Evolutionary conservation across 768 basidiomycete genomes (phyloP).

Genomic region (Mrakia frigida): DNA sequence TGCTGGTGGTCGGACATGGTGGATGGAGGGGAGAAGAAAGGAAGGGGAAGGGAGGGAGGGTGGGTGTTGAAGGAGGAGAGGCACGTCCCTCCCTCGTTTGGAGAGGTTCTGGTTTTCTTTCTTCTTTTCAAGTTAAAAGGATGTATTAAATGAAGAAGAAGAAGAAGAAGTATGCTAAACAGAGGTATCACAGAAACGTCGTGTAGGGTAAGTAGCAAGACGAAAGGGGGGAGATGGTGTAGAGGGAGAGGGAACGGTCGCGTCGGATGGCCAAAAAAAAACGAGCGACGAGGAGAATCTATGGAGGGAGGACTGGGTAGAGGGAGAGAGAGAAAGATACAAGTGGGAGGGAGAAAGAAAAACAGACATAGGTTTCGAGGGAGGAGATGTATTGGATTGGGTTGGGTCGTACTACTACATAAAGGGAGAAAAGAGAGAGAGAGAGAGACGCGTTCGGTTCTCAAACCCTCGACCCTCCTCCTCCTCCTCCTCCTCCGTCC

Average conservation of each 20-base stretch:
- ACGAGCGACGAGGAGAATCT: too few species aligned
- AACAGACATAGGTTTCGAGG: background rate
- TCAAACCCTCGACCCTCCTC: too few species aligned
- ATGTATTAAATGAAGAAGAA: background rate
- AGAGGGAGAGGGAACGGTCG: background rate
- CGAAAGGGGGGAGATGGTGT: too few species aligned
- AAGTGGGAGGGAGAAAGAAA: background rate
- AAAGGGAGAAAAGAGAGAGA: background rate
- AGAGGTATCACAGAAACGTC: background rate
- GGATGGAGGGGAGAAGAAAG: background rate
- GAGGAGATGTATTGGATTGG: background rate
- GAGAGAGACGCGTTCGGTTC: background rate
- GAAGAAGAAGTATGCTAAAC: background rate
- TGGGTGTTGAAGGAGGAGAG: background rate
- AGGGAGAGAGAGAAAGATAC: background rate
- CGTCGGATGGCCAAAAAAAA: background rate
- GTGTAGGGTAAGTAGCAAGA: background rate
- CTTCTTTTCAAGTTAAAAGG: background rate
- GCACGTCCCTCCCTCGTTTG: background rate
- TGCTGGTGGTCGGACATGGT: background rate
- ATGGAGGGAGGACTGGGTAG: background rate
- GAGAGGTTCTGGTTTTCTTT: background rate
- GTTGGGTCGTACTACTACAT: background rate
- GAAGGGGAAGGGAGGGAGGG: background rate
- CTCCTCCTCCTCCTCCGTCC: too few species aligned